These are phyloP conservation scores for Oryza nivara DNA, from an alignment of 176 grass and related monocot genomes.

Conservation along the genomic window DNA sequence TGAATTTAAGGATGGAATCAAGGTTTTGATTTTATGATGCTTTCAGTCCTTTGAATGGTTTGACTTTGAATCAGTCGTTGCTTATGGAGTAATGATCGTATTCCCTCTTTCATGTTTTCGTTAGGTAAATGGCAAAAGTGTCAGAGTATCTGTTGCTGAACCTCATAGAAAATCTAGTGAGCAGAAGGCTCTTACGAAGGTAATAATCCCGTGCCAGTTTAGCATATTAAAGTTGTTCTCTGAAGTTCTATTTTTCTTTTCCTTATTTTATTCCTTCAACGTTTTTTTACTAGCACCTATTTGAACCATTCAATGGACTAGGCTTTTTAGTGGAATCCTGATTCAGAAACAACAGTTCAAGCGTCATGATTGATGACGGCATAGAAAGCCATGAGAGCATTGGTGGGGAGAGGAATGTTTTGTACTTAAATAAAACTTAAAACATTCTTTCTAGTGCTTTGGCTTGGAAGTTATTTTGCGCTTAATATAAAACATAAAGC, in stretches of 20 bases:
- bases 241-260: conserved; percentile 9
- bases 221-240: conserved; percentile 1
- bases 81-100: conserved; percentile 24
- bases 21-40: conserved; percentile 57
- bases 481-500: background rate
- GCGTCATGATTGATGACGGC: too few relatives aligned
- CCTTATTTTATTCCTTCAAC: background rate
- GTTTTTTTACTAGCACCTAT: background rate
- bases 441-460: background rate
- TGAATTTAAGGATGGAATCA: conserved; percentile 72
- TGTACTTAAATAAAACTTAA: too few relatives aligned
- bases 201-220: conserved; percentile 39
- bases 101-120: conserved; percentile 43
- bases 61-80: conserved; percentile 27
- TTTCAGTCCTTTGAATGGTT: conserved; percentile 19
- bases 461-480: conserved; percentile 24
- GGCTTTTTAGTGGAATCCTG: background rate
- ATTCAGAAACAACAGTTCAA: conserved; percentile 1
- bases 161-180: conserved; percentile 42
- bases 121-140: conserved; percentile 74
- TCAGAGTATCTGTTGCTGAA: conserved; percentile 69
- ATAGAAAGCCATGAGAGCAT: too few relatives aligned
- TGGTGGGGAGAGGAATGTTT: too few relatives aligned
- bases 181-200: conserved; percentile 58
- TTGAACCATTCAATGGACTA: background rate